phyloP scores from a whole-genome alignment of 1,284 basidiomycete species.

The Rhodotorula glutinis region DNA sequence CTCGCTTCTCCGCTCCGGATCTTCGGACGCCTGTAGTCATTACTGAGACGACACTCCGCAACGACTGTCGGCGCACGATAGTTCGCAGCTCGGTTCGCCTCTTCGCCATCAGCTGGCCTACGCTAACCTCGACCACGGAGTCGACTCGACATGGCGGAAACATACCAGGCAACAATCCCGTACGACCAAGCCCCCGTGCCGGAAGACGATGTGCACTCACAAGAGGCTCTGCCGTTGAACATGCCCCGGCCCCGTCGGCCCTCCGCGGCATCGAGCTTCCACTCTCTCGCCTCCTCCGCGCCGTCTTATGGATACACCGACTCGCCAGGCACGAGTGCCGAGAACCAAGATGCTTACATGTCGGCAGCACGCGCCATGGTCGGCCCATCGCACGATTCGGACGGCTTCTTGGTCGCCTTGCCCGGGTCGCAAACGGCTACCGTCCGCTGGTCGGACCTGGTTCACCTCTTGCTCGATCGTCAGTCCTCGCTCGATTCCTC shows the following conservation, averaged over 20 bases:
- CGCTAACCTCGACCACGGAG: no score
- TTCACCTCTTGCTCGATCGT: slow-evolving; percentile 22
- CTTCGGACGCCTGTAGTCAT: no score
- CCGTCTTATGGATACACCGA: slow-evolving; percentile 9
- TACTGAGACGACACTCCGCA: no score
- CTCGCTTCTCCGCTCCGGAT: no score
- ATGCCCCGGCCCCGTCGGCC: slow-evolving; percentile 6
- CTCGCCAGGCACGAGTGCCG: slow-evolving; percentile 1
- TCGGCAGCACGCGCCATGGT: neutral
- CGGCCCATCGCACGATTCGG: neutral
- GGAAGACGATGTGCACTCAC: no score
- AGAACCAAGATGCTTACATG: neutral
- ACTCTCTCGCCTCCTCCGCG: slow-evolving; percentile 9
- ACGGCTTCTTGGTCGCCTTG: slow-evolving; percentile 10
- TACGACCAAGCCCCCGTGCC: no score
- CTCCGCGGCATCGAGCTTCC: slow-evolving; percentile 21
- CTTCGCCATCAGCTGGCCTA: no score
- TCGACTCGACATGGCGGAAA: no score
- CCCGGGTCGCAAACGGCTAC: neutral
- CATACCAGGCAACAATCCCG: no score
- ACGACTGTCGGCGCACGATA: no score
- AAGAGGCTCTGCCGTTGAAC: neutral
- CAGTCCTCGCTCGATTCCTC: neutral
- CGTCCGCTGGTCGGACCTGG: slow-evolving; percentile 21
- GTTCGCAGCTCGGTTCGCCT: no score